Evolutionary conservation across 164 flowering plant species (phyloP).

Genomic region (Houttuynia cordata): DNA sequence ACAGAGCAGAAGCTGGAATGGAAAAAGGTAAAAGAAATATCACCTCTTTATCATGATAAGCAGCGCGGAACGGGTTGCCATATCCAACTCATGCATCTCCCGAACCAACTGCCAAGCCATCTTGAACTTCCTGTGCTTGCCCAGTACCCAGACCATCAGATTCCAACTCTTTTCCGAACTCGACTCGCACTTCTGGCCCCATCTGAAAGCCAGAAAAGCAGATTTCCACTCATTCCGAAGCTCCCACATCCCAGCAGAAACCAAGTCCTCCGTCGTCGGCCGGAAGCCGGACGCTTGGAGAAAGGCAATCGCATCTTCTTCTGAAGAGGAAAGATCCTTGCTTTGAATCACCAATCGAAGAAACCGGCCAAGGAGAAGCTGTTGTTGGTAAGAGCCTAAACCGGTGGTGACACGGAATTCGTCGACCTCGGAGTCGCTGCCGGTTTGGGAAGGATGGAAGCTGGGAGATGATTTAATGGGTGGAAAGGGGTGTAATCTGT

Average conservation of each 20-base stretch:
- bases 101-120: slow-evolving; percentile 69
- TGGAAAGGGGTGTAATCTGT: neutral
- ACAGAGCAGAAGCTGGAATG: neutral
- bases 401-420: neutral
- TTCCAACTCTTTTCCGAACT: slow-evolving; percentile 23
- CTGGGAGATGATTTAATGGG: neutral
- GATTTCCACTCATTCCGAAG: slow-evolving; percentile 58
- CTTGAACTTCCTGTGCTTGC: slow-evolving; percentile 45
- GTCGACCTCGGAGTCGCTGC: neutral
- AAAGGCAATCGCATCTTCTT: slow-evolving; percentile 36
- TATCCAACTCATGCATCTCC: slow-evolving; percentile 25
- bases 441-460: neutral
- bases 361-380: slow-evolving; percentile 8
- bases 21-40: slow-evolving; percentile 3
- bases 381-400: neutral
- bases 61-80: slow-evolving; percentile 37
- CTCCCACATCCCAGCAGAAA: slow-evolving; percentile 47
- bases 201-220: slow-evolving; percentile 63
- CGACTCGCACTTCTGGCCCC: slow-evolving; percentile 45
- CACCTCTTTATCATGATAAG: slow-evolving; percentile 74
- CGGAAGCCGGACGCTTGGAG: slow-evolving; percentile 33
- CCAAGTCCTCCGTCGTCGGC: slow-evolving; percentile 21
- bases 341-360: slow-evolving; percentile 23
- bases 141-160: slow-evolving; percentile 74
- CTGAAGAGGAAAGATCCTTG: slow-evolving; percentile 25